Conservation (phyloP, 2,329 filamentous ascomycete genomes). For the Iodosphaeria phyllophila region DNA sequence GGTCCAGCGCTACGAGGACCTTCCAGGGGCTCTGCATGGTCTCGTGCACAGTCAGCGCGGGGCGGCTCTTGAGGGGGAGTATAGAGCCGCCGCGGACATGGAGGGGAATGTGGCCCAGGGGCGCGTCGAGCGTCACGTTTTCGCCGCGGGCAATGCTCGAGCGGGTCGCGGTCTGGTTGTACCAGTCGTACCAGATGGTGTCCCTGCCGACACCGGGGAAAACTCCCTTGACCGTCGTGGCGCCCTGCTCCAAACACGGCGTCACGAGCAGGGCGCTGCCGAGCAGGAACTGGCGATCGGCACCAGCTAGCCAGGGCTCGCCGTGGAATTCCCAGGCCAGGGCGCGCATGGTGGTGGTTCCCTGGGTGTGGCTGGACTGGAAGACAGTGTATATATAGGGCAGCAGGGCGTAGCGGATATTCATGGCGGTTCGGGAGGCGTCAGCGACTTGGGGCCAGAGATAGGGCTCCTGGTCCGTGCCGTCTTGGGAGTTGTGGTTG, state of each 20-base stretch:
- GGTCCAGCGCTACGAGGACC: slow-evolving; percentile 41
- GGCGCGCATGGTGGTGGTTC: slow-evolving; percentile 54
- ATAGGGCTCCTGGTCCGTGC: slow-evolving; percentile 52
- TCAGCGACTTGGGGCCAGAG: slow-evolving; percentile 46
- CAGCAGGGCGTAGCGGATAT: slow-evolving; percentile 49
- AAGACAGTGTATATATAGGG: slow-evolving; percentile 65
- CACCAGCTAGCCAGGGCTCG: slow-evolving; percentile 46
- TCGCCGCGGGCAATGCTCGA: slow-evolving; percentile 13
- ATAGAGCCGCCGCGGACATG: slow-evolving; percentile 50
- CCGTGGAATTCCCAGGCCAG: slow-evolving; percentile 58
- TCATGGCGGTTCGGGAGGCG: slow-evolving; percentile 47
- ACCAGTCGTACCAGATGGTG: slow-evolving; percentile 64
- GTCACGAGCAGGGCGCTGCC: slow-evolving; percentile 46
- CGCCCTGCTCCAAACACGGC: slow-evolving; percentile 45
- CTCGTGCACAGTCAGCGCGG: slow-evolving; percentile 46
- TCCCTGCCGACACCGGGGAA: slow-evolving; percentile 46
- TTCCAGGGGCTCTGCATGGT: slow-evolving; percentile 47
- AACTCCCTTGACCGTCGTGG: slow-evolving; percentile 41
- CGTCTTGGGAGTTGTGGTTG: slow-evolving; percentile 50
- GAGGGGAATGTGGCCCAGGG: slow-evolving; percentile 51
- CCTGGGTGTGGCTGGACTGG: slow-evolving; percentile 43
- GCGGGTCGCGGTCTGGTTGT: slow-evolving; percentile 42
- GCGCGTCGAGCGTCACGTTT: slow-evolving; percentile 21
- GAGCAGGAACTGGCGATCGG: slow-evolving; percentile 55
- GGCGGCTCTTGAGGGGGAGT: slow-evolving; percentile 48